Evolutionary conservation across 2,329 filamentous ascomycete genomes (phyloP).

Genomic region (Beauveria bassiana): DNA sequence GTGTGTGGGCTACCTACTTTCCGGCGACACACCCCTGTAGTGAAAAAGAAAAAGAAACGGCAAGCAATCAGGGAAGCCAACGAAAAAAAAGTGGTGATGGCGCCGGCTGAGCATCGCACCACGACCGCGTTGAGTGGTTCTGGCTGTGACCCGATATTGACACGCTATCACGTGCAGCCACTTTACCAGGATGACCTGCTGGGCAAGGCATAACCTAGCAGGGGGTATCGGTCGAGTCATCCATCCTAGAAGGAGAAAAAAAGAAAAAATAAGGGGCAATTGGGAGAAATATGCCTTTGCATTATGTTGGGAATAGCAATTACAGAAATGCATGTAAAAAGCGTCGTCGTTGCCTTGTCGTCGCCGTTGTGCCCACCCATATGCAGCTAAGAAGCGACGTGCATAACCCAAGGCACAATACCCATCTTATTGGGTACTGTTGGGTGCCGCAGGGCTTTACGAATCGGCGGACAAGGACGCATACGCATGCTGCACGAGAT

Average conservation of each 20-base stretch:
- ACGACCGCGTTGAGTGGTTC: slow-evolving; percentile 5
- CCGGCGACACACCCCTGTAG: slow-evolving; percentile 1
- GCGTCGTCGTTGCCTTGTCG: not conserved
- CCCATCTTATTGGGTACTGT: not conserved
- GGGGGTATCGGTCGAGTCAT: slow-evolving; percentile 6
- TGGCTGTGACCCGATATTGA: not conserved
- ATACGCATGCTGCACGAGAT: not conserved
- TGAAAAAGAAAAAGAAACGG: not conserved
- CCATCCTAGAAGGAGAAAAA: not conserved
- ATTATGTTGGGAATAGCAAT: not conserved
- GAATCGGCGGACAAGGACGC: not conserved
- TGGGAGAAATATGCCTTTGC: not conserved
- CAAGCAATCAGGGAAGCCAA: not conserved
- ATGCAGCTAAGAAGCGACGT: not conserved
- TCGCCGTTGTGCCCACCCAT: not conserved
- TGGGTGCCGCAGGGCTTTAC: not conserved
- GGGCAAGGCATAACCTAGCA: not conserved
- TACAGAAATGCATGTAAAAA: not conserved
- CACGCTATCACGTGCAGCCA: slow-evolving; percentile 5
- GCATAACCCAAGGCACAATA: not conserved
- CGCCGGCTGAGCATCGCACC: not conserved
- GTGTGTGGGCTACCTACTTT: slow-evolving; percentile 4
- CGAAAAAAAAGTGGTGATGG: slow-evolving; percentile 9
- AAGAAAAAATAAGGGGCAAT: not conserved
- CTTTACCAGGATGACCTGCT: not conserved